Percentiles rank a stretch among this genome's conserved stretches.
Evolutionary conservation across 2,329 filamentous ascomycete species (phyloP).

Genomic region (Calonectria multiphialidica): DNA sequence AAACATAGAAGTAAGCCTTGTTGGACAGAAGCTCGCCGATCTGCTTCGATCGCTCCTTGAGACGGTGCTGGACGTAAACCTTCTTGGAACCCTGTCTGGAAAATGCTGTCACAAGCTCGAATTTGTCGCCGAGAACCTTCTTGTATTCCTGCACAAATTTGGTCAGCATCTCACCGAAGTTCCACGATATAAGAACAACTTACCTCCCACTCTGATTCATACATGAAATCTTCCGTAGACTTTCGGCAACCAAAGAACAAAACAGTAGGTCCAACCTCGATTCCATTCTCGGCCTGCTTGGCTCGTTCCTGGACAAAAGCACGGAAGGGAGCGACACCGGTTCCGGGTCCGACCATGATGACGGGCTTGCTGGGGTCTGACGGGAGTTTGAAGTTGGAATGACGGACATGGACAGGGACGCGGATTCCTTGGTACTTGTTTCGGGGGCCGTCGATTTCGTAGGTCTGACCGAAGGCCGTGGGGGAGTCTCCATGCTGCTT

Average conservation of each 20-base stretch:
- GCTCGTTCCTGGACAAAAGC: slow-evolving; percentile 95
- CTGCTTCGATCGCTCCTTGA: slow-evolving; percentile 85
- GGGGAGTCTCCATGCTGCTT: slow-evolving; percentile 90
- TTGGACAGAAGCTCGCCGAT: slow-evolving; percentile 88
- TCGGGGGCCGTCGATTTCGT: slow-evolving; percentile 87
- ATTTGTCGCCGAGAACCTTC: slow-evolving; percentile 85
- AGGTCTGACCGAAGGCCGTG: slow-evolving; percentile 85
- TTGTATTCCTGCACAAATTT: slow-evolving; percentile 77
- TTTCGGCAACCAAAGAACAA: slow-evolving; percentile 97
- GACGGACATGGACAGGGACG: slow-evolving; percentile 93
- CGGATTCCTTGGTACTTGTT: slow-evolving; percentile 98
- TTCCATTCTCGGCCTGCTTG: slow-evolving; percentile 82
- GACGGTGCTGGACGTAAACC: slow-evolving; percentile 95
- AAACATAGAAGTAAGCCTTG: slow-evolving; percentile 97
- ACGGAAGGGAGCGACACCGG: slow-evolving; percentile 95
- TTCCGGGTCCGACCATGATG: slow-evolving; percentile 96
- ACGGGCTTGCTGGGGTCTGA: slow-evolving; percentile 94
- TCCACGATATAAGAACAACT: slow-evolving; percentile 51
- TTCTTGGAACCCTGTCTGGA: slow-evolving; percentile 90
- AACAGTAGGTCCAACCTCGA: slow-evolving; percentile 86
- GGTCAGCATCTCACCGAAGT: slow-evolving; percentile 29
- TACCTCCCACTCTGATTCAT: slow-evolving; percentile 93
- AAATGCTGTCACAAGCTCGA: slow-evolving; percentile 93
- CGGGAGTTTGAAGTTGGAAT: slow-evolving; percentile 99
- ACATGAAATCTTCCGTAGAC: slow-evolving; percentile 89